A percentile compares a stretch with the other conserved stretches of the same genome.
Evolutionary conservation across 2,329 filamentous ascomycete species (phyloP).

Genomic region (Sclerotiophoma versabilis): DNA sequence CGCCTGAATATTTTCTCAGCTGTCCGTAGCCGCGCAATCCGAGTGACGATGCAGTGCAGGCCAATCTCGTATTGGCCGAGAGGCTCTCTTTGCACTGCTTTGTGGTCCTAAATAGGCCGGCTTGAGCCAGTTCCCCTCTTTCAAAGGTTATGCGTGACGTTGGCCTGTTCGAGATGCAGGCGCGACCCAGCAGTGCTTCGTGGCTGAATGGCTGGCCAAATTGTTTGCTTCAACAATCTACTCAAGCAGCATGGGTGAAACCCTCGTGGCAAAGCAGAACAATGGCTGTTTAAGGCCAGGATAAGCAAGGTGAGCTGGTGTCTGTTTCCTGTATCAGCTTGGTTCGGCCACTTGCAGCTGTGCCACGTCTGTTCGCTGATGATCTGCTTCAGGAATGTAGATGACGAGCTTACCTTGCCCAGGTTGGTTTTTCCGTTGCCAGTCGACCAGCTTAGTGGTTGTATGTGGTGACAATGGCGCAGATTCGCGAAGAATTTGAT

Average conservation of each 20-base stretch:
- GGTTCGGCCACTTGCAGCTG: conserved; percentile 9
- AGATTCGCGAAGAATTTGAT: conserved; percentile 8
- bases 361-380: conserved; percentile 14
- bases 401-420: conserved; percentile 12
- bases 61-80: conserved; percentile 13
- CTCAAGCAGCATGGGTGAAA: background rate
- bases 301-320: conserved; percentile 28
- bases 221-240: conserved; percentile 3
- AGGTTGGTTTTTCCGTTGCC: background rate
- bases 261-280: conserved; percentile 12
- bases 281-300: background rate
- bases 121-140: conserved; percentile 13
- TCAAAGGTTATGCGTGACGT: conserved; percentile 2
- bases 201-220: conserved; percentile 5
- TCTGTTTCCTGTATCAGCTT: conserved; percentile 26
- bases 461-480: background rate
- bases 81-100: conserved; percentile 11
- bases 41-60: conserved; percentile 9
- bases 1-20: conserved; percentile 18
- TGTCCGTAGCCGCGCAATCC: conserved; percentile 19
- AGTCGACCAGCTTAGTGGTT: background rate
- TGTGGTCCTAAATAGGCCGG: conserved; percentile 6
- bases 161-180: conserved; percentile 8
- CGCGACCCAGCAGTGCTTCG: conserved; percentile 4
- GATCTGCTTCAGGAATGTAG: conserved; percentile 17